These are phyloP conservation scores for Zalaria obscura DNA, from an alignment of 2,329 filamentous ascomycete genomes.

Conservation along the genomic window DNA sequence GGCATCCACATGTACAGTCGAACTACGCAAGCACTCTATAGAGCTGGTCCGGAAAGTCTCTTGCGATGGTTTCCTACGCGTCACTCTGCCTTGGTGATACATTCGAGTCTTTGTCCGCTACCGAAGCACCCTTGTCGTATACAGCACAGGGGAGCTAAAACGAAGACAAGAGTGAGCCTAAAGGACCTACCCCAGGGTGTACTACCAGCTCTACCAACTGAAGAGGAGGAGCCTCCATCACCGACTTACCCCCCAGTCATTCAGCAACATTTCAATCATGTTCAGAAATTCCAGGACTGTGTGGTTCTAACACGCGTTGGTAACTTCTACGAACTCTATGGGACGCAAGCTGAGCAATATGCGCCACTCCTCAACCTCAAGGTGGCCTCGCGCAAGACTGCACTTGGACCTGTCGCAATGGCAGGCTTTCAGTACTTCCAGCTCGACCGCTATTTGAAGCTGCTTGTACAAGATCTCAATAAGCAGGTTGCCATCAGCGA, in stretches of 20 bases:
- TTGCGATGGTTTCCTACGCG: too few relatives aligned
- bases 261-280: conserved; percentile 74
- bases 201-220: conserved; percentile 24
- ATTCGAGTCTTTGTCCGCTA: too few relatives aligned
- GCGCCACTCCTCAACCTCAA: conserved; percentile 80
- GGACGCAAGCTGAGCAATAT: conserved; percentile 84
- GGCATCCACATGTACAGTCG: too few relatives aligned
- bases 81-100: too few relatives aligned
- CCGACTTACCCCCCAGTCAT: conserved; percentile 74
- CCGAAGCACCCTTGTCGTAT: neutral
- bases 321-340: conserved; percentile 95
- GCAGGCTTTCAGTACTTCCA: conserved; percentile 92
- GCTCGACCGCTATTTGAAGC: conserved; percentile 82
- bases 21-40: too few relatives aligned
- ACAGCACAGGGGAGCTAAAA: conserved; percentile 23
- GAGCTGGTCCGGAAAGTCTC: too few relatives aligned
- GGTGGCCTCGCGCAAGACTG: conserved; percentile 68
- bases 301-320: conserved; percentile 85
- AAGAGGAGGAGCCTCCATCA: conserved; percentile 24
- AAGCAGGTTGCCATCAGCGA: conserved; percentile 90
- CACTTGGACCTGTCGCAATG: conserved; percentile 70
- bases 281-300: conserved; percentile 81
- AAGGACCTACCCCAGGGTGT: conserved; percentile 42
- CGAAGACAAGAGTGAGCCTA: conserved; percentile 20
- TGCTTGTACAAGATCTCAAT: conserved; percentile 78